Evolutionary conservation across 2,329 filamentous ascomycete genomes (phyloP).

Genomic region (Ceratocystis destructans): DNA sequence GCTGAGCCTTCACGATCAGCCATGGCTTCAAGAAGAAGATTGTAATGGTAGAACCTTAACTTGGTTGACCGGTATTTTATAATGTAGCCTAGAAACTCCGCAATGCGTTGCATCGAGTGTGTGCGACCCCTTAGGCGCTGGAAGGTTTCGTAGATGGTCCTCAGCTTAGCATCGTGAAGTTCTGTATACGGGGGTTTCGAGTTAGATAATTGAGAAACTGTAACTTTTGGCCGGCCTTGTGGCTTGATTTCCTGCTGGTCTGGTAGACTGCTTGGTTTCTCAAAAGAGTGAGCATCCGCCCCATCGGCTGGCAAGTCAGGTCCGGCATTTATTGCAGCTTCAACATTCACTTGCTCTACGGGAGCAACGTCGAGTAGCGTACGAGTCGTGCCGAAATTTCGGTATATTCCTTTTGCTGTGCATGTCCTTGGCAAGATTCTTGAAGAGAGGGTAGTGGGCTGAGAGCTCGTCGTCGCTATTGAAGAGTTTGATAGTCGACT

Average conservation of each 20-base stretch:
- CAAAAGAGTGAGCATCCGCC: background rate
- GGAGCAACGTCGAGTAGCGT: background rate
- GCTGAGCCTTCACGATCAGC: conserved; percentile 53
- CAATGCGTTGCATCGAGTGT: conserved; percentile 7
- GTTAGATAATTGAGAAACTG: conserved; percentile 13
- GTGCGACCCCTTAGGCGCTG: conserved; percentile 28
- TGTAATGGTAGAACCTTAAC: conserved; percentile 51
- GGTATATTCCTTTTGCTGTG: background rate
- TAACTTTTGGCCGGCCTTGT: conserved; percentile 1
- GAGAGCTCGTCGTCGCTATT: background rate
- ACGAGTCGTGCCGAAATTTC: background rate
- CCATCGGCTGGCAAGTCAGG: background rate
- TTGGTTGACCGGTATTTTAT: conserved; percentile 40
- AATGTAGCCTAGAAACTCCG: conserved; percentile 41
- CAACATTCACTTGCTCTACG: background rate
- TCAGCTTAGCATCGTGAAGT: conserved; percentile 25
- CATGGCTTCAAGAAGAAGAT: conserved; percentile 61
- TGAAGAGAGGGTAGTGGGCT: background rate
- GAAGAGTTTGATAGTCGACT: background rate
- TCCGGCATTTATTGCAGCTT: background rate
- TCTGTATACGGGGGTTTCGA: conserved; percentile 18
- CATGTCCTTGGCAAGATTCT: background rate
- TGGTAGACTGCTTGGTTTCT: background rate
- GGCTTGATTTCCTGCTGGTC: background rate
- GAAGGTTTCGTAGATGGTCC: conserved; percentile 37